These are phyloP conservation scores for Pyracantha coccinea DNA, from an alignment of 331 rosid species.

Conservation along the genomic window DNA sequence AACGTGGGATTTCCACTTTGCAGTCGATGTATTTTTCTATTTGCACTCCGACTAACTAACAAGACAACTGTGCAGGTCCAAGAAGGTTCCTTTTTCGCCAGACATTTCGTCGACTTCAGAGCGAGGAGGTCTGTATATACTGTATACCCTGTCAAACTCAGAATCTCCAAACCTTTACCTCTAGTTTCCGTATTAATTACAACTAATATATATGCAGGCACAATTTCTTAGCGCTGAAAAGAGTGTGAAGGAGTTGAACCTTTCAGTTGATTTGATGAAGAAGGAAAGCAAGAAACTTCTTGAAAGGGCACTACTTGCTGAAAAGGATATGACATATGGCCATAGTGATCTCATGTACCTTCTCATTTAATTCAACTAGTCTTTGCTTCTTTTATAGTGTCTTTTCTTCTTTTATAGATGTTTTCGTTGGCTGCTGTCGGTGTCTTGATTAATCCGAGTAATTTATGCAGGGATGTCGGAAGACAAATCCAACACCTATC, in stretches of 20 bases:
- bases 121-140: conserved; percentile 59
- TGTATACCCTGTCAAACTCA: not conserved
- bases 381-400: not conserved
- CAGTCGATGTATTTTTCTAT: no score
- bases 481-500: conserved; percentile 52
- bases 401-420: not conserved
- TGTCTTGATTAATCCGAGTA: not conserved
- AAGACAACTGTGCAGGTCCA: conserved; percentile 45
- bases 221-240: conserved; percentile 64
- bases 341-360: conserved; percentile 48
- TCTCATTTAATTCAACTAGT: conserved; percentile 9
- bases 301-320: conserved; percentile 73
- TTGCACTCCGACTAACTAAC: no score
- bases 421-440: not conserved
- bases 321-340: conserved; percentile 82
- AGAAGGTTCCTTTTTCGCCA: conserved; percentile 83
- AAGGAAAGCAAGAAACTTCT: conserved; percentile 80
- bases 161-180: not conserved
- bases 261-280: conserved; percentile 68
- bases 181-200: not conserved
- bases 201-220: conserved; percentile 34
- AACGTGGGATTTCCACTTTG: no score
- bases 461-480: conserved; percentile 55
- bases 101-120: conserved; percentile 74
- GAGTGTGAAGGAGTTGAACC: conserved; percentile 57